Conservation (phyloP, 1,139 yeast species). For the Yamadazyma trypodendri region DNA sequence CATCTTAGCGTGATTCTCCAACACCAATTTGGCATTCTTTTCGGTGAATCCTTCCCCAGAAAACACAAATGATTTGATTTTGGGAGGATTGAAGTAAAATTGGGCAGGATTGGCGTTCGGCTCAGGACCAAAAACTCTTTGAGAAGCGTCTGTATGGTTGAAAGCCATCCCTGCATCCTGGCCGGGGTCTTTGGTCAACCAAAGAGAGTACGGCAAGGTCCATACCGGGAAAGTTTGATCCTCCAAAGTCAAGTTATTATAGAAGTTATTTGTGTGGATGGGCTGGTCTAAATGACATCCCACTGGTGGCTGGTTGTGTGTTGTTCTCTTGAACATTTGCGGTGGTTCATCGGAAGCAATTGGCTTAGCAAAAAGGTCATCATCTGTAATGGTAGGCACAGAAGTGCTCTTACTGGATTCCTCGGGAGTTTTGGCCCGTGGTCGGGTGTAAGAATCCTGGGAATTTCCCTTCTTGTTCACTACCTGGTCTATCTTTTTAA, state of each 20-base stretch:
- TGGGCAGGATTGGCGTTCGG: slow-evolving; percentile 37
- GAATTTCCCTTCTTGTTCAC: slow-evolving; percentile 4
- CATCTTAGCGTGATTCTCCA: slow-evolving; percentile 33
- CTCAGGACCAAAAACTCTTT: slow-evolving; percentile 47
- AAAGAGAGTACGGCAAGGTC: slow-evolving; percentile 48
- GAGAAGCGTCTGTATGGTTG: slow-evolving; percentile 43
- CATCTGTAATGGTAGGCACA: slow-evolving; percentile 5
- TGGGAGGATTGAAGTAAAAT: slow-evolving; percentile 48
- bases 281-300: slow-evolving; percentile 32
- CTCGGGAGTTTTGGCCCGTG: slow-evolving; percentile 9
- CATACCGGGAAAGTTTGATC: slow-evolving; percentile 48
- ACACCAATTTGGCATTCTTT: slow-evolving; percentile 20
- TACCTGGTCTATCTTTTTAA: slow-evolving; percentile 21
- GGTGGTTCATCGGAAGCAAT: slow-evolving; percentile 30
- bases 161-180: slow-evolving; percentile 42
- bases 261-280: slow-evolving; percentile 47
- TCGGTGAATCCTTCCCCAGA: slow-evolving; percentile 30
- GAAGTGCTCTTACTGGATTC: background rate
- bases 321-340: slow-evolving; percentile 19
- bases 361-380: slow-evolving; percentile 22
- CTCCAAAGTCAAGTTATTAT: slow-evolving; percentile 40
- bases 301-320: slow-evolving; percentile 31
- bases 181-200: slow-evolving; percentile 41
- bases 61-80: slow-evolving; percentile 42
- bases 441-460: slow-evolving; percentile 7